Conservation (phyloP, 257 asterid genomes). For the Ocimum tenuiflorum region DNA sequence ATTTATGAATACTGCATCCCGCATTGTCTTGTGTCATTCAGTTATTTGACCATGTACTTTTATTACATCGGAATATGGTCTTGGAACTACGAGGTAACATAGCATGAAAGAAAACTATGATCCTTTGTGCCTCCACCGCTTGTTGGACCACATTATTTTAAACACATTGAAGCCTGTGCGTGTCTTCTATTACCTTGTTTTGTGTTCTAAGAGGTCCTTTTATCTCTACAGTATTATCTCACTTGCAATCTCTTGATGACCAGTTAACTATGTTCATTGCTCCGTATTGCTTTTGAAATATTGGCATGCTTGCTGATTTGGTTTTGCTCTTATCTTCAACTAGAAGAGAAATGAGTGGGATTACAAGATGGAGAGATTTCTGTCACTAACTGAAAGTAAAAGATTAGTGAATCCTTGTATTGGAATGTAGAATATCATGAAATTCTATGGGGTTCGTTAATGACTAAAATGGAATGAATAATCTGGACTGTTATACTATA, state of each 20-base stretch:
- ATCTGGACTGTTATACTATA: not conserved
- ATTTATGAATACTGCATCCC: not conserved
- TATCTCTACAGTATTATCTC: not conserved
- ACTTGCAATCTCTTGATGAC: conserved; percentile 6
- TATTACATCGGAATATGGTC: not conserved
- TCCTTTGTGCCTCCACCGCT: conserved; percentile 1
- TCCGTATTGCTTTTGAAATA: not conserved
- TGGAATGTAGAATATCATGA: not conserved
- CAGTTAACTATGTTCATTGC: not conserved
- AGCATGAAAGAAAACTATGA: not conserved
- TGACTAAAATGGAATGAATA: conserved; percentile 1
- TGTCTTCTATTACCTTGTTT: not conserved
- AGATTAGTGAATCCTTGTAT: not conserved
- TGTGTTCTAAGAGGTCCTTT: conserved; percentile 3
- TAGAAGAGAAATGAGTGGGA: conserved; percentile 1
- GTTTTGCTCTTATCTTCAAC: conserved; percentile 5
- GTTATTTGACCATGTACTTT: not conserved
- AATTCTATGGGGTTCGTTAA: conserved; percentile 6
- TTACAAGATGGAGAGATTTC: not conserved
- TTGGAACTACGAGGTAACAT: not conserved
- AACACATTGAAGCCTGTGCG: not conserved
- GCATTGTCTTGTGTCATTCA: not conserved
- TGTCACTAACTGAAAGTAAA: not conserved
- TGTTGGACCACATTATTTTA: not conserved
- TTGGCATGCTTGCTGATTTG: conserved; percentile 6